Base-by-base conservation (phyloP, 106 monocot genomes). In the Acanthochlamys bracteata region DNA sequence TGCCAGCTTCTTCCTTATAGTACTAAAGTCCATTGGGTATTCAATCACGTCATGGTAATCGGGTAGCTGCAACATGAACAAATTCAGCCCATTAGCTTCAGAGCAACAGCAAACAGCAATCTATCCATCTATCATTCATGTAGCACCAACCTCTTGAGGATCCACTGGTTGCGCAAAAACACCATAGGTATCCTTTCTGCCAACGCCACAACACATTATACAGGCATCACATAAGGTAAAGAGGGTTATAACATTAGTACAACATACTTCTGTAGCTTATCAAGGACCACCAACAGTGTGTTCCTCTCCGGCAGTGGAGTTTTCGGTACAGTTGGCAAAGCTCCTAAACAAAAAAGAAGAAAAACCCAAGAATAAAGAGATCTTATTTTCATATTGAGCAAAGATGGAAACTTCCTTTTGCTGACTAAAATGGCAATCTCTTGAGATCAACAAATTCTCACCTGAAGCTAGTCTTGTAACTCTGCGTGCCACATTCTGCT, bases 21-120 rank as follows among this genome's bases (percentile, higher is more conserved):
- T 94, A 24, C 81, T 70, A 69, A 90, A 94, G 70, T 94, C 94
- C 94, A 94, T 90, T 43, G 94, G 94, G 74, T 89, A 83, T 65
- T 90, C 84, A 59, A 90, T 90, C 60, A 94, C 75, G 54, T 86
- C 86, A 65, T 78, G 77, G 61, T 94, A 94, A 64, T 94, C 94
- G 13, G 94, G 94, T 56, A 94, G 79, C 94, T 94, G 71, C 69
- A 73, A 41, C 26, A 75, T 51, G n/a, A 59, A 63, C 10, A 64
- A 17, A 6, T 13, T 43, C 46, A 64, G 0, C 39, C 7, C 7
- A 25, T 16, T 64, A 64, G 23, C 45, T 69, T 41, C 24, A 58
- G 13, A 61, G 20, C 41, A 58, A 57, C 58, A 65, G 14, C 7
- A 41, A 63, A n/a, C 42, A 39, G 39, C 39, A 20, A 55, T 26